Base-by-base conservation (phyloP, 768 basidiomycete species). In the Mycena albidolilacea region DNA sequence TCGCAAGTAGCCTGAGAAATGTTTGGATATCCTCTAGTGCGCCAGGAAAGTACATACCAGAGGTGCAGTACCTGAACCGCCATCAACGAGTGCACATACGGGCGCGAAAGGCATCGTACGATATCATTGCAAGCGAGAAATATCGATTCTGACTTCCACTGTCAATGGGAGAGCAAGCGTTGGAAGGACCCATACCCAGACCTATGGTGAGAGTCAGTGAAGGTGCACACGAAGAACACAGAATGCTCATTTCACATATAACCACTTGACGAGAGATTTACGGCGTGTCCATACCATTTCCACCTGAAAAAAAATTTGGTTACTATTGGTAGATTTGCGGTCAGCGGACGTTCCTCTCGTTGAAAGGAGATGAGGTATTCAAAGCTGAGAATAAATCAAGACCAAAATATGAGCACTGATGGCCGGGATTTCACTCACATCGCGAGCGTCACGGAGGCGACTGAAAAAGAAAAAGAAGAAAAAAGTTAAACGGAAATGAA, bases 241-340 rank as follows among this genome's bases (percentile, higher is more conserved):
- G 37, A 58, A 38, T 9, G 57, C 0, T 14, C 57, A 38, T 19
- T 35, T 19, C 1, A 58, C 57, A 58, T 58, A 58, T 58, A 58
- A 58, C 57, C 37, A 37, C 57, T 38, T 58, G 15, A 58, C 57
- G 57, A 57, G 55, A 5, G 55, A 57, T 57, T 57, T 57, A 14
- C 55, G 55, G 30, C 30, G 55, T 11, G 11, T 57, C 55, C 55
- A 57, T 5, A 57, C 30, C 55, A 57, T 14, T 6, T 57, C 55
- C 55, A 57, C 55, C 55, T 57, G 30, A 37, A 35, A 30, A 30
- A 14, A 23, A 1, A 10, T 37, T 8, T 17, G 23, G 5, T 57
- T 5, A 14, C 23, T 57, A 30, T 21, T 57, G 55, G 30, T 23
- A n/a, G 23, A 35, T 57, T 35, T 15, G 55, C 23, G 23, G 23